Base-by-base conservation (phyloP, 208 protist genomes). In the Acanthamoeba triangularis region DNA sequence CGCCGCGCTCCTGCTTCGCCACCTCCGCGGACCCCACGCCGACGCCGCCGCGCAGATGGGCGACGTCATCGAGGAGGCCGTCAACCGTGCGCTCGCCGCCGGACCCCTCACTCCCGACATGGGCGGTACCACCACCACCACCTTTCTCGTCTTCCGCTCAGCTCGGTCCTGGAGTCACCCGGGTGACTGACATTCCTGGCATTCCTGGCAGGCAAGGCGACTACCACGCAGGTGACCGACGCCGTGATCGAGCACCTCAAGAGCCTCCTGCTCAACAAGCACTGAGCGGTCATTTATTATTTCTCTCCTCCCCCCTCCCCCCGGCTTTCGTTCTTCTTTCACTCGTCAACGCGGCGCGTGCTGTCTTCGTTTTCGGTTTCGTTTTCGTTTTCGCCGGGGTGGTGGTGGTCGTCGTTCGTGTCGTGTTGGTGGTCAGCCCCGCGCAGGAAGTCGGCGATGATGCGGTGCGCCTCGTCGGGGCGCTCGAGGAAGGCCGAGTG, bases 1-100 rank as follows among this genome's bases (percentile, higher is more conserved):
- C 28, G 91, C 52, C 49, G 96, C 84, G n/a, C 59, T 96, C n/a
- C 44, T 97, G 49, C 95, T 97, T 20, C 52, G 72, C 14, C 82
- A 93, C 72, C 33, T 97, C 37, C 93, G 95, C 6, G 84, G 94
- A 10, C 41, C 30, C 6, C 59, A 94, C 47, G 59, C 87, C 30
- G 59, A 72, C 61, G 25, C 14, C 30, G 30, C n/a, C 16, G 78
- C 94, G 44, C 56, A 78, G 25, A 96, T 97, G 47, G 82, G 95
- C 41, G 84, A 93, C 20, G 96, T 88, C 59, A 47, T 97, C 16
- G 63, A 92, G 59, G 47, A 92, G 20, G 92, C n/a, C 35, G 72
- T 96, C 52, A 35, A 88, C 41, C 61, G 63, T 30, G 92, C 63
- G 8, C 78, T 95, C 69, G 76, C 72, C 25, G 35, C n/a, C 44